Evolutionary conservation across 805 yeast genomes (phyloP).

Genomic region (Ogataea nakhonphanomensis): DNA sequence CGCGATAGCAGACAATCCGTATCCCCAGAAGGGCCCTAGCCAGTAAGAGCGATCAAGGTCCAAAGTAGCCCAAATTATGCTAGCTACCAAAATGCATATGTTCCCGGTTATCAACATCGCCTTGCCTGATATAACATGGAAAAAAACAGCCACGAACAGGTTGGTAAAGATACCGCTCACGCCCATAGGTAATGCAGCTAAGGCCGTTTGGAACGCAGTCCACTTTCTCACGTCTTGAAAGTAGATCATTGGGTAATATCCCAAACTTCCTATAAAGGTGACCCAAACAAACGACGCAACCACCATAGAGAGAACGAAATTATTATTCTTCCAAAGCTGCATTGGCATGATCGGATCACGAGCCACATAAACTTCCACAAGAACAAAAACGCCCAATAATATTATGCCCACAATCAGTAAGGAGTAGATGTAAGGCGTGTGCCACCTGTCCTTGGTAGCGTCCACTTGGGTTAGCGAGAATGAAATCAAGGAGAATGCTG

Average conservation of each 20-base stretch:
- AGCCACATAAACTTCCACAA: slow-evolving; percentile 37
- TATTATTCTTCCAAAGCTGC: slow-evolving; percentile 33
- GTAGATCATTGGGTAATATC: slow-evolving; percentile 36
- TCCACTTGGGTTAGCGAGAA: slow-evolving; percentile 40
- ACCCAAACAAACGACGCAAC: slow-evolving; percentile 35
- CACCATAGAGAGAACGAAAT: slow-evolving; percentile 36
- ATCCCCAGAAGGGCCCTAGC: slow-evolving; percentile 40
- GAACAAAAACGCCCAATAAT: slow-evolving; percentile 27
- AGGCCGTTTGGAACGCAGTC: slow-evolving; percentile 36
- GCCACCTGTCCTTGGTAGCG: slow-evolving; percentile 37
- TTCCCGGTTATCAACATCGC: slow-evolving; percentile 31
- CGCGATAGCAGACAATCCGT: slow-evolving; percentile 35
- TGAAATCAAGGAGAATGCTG: slow-evolving; percentile 35
- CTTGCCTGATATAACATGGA: slow-evolving; percentile 38
- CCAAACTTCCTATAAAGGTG: slow-evolving; percentile 35
- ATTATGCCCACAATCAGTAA: slow-evolving; percentile 34
- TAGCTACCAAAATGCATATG: slow-evolving; percentile 28
- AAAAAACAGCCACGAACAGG: slow-evolving; percentile 36
- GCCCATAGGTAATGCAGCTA: slow-evolving; percentile 37
- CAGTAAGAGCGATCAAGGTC: slow-evolving; percentile 32
- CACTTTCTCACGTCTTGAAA: slow-evolving; percentile 35
- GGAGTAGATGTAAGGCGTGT: slow-evolving; percentile 40
- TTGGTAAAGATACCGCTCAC: slow-evolving; percentile 36
- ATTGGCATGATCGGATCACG: slow-evolving; percentile 40
- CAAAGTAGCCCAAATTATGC: slow-evolving; percentile 37